Evolutionary conservation across 768 basidiomycete species (phyloP).

Genomic region (Pleurotus sapidus): DNA sequence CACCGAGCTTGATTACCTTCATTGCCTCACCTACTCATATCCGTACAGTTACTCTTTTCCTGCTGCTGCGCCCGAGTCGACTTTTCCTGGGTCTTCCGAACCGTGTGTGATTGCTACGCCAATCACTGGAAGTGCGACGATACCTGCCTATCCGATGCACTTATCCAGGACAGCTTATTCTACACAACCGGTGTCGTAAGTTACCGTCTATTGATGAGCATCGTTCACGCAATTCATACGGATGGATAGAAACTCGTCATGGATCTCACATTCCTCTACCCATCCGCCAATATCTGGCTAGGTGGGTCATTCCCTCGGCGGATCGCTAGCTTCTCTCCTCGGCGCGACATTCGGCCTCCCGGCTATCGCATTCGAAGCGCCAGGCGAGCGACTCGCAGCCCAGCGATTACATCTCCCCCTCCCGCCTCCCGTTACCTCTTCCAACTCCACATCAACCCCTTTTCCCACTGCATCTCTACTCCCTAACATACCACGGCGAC

Average conservation of each 20-base stretch:
- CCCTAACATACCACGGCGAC: constrained; percentile 39
- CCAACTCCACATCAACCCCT: constrained; percentile 35
- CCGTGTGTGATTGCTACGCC: constrained; percentile 87
- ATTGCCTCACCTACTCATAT: neutral
- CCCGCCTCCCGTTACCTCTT: constrained; percentile 51
- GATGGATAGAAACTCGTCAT: constrained; percentile 73
- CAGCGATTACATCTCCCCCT: constrained; percentile 83
- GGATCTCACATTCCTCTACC: constrained; percentile 82
- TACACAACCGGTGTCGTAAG: constrained; percentile 85
- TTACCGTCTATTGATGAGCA: constrained; percentile 10
- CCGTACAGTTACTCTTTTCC: constrained; percentile 54
- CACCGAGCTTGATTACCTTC: neutral
- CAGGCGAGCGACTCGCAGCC: constrained; percentile 72
- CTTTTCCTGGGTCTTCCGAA: constrained; percentile 79
- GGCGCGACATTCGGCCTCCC: constrained; percentile 90
- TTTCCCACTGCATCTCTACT: no score
- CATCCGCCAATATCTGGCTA: constrained; percentile 86
- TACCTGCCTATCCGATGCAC: constrained; percentile 77
- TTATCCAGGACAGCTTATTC: constrained; percentile 89
- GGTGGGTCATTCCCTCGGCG: constrained; percentile 88
- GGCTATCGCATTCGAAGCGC: constrained; percentile 88
- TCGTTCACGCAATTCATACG: no score
- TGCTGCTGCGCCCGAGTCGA: constrained; percentile 94
- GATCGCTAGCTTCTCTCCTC: constrained; percentile 82
- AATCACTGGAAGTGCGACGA: constrained; percentile 72